These are phyloP conservation scores for Dendrobium huoshanense DNA, from an alignment of 106 monocot genomes.

Conservation along the genomic window DNA sequence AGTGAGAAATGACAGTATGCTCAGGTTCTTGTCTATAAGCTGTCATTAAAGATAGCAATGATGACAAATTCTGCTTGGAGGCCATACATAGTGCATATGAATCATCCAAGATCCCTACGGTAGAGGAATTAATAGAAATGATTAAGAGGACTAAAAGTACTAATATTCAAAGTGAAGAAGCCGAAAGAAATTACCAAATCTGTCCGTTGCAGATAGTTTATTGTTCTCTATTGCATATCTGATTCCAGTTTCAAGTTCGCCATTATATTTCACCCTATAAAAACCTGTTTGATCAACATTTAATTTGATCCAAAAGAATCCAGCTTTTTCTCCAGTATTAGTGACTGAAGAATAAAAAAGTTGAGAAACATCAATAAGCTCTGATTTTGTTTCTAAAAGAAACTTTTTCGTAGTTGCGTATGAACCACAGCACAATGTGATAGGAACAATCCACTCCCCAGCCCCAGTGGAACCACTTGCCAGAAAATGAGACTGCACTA, in stretches of 20 bases:
- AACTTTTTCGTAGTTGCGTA: conserved; percentile 54
- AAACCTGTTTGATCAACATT: conserved; percentile 93
- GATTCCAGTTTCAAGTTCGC: conserved; percentile 61
- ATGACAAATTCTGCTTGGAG: conserved; percentile 66
- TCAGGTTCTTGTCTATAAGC: conserved; percentile 72
- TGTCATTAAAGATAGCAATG: conserved; percentile 60
- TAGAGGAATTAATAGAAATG: conserved; percentile 3
- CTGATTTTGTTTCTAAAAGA: conserved; percentile 52
- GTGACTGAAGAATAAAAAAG: conserved; percentile 17
- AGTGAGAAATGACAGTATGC: conserved; percentile 68
- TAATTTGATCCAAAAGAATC: conserved; percentile 66
- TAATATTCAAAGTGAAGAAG: neutral
- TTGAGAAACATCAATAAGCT: conserved; percentile 45
- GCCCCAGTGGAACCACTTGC: conserved; percentile 62
- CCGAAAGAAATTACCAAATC: conserved; percentile 55
- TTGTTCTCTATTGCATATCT: conserved; percentile 60
- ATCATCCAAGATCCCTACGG: conserved; percentile 83
- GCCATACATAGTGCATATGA: conserved; percentile 74
- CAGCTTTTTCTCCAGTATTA: conserved; percentile 18
- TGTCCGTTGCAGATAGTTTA: conserved; percentile 66
- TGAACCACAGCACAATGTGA: conserved; percentile 67
- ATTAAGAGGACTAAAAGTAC: neutral
- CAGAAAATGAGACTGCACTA: conserved; percentile 72
- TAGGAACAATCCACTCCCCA: conserved; percentile 92
- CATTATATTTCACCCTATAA: conserved; percentile 91